Evolutionary conservation across 1,284 basidiomycete species (phyloP), one percentile per base, ranked within the genome.

Genomic region (Ganoderma multipileum): DNA sequence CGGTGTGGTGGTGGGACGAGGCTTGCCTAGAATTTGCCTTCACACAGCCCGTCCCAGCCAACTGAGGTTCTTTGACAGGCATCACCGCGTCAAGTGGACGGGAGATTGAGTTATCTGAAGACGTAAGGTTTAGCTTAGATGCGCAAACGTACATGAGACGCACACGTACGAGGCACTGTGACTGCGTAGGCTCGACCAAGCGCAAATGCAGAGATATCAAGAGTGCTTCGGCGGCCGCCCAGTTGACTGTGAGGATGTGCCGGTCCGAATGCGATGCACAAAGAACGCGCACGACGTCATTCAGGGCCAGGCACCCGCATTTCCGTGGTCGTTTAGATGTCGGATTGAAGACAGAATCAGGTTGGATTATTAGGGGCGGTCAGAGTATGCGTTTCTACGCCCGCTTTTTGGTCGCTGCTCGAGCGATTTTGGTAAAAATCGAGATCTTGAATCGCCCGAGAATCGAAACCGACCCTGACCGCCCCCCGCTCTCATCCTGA

Each of bases 221-320:
- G 28, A 18, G 28, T 9, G n/a, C n/a, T 4, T 55, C 30, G 52
- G 3, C 18, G 18, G 20, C 4, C 12, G 20, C 26, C 16, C 7
- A 16, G 18, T 28, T 30, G 28, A 30, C 18, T 8, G 26, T 2
- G 6, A 33, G 28, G 28, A 16, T 55, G 28, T 30, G 52, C 30
- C 16, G 12, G 28, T 28, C 30, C 52, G 7, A 28, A 11, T 28
- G 16, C 28, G 16, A 28, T 33, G 28, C 7, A 33, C 52, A 20
- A 55, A 58, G 23, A 58, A 30, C n/a, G 16, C 36, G 23, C 36
- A 50, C 54, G 54, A 65, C 61, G 67, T 65, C 63, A 63, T 41
- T 26, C 54, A 65, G 69, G 67, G 47, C 38, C 67, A 68, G 69
- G 69, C 62, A 71, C 69, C n/a, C 20, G 33, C 38, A 57, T 42